phyloP scores from a whole-genome alignment of 306 rosid genomes.

The Inga oerstediana region DNA sequence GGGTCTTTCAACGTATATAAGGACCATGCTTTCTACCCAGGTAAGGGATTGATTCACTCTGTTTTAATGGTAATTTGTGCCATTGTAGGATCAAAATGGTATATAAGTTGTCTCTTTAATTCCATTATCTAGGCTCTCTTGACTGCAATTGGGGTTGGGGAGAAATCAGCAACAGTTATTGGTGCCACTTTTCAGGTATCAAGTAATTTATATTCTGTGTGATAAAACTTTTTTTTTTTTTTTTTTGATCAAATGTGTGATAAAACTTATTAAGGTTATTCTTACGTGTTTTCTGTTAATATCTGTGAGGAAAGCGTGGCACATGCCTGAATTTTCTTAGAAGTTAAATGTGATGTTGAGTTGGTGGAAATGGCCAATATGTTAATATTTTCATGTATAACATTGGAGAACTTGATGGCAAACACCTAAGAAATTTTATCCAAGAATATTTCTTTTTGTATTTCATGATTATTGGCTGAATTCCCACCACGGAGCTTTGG shows the following conservation, averaged over 20 bases:
- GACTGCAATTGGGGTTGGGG: constrained; percentile 96
- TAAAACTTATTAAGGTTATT: background rate
- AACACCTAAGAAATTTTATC: background rate
- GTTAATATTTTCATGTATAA: background rate
- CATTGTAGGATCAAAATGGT: background rate
- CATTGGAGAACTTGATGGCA: background rate
- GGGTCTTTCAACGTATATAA: constrained; percentile 87
- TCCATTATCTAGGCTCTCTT: constrained; percentile 73
- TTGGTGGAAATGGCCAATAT: background rate
- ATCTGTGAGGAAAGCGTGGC: background rate
- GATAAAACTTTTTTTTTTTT: background rate
- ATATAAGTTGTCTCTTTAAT: constrained; percentile 20
- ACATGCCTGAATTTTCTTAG: background rate
- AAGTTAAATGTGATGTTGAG: background rate
- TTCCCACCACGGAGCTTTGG: constrained; percentile 21
- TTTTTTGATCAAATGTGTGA: too few relatives aligned
- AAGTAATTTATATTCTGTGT: constrained; percentile 17
- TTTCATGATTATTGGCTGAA: background rate
- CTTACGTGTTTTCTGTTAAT: background rate
- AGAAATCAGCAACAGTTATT: constrained; percentile 92
- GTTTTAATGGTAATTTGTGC: background rate
- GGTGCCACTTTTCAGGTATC: constrained; percentile 98
- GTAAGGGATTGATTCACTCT: constrained; percentile 54
- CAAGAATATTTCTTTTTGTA: background rate
- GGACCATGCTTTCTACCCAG: constrained; percentile 99